Base-by-base conservation (phyloP, 202 grass and related monocot genomes). In the Brachypodium distachyon region DNA sequence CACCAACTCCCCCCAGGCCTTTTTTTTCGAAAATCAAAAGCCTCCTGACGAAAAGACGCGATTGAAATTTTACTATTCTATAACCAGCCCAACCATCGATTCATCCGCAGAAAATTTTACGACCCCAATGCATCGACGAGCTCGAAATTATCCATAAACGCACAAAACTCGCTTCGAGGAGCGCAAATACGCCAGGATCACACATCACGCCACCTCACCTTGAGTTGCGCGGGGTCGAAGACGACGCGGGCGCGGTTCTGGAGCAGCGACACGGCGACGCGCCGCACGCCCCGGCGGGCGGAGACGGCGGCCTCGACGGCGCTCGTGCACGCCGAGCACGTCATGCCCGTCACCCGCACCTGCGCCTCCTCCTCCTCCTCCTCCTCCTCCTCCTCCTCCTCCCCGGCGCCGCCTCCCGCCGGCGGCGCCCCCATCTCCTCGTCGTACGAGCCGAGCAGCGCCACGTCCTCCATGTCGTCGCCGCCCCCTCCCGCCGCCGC, bases 301-400 rank as follows among this genome's bases (percentile, higher is more conserved):
- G 83, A 82, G 31, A 92, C 85, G 59, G 96, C 87, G 21, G 69
- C 77, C 82, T 98, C 96, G 27, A 98, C 96, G 69, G 96, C 84
- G 76, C 79, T 88, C 31, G 89, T 98, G 83, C 96, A 98, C 34
- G 96, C 96, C 6, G 96, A 98, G 83, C 96, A 98, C 48, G 91
- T 98, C 96, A 98, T 98, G 34, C 96, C 96, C 6, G 67, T 89
- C 65, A 98, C 87, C 55, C 87, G 88, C 47, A 98, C 83, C 49
- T 94, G 86, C 51, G 89, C 79, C 77, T 90, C 87, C 67, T 40
- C 81, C 53, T 81, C 87, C 25, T 38, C 84, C 21, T n/a, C 81
- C 53, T 81, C 87, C 25, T 38, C 84, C 21, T n/a, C 84, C 61
- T 19, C 67, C 4, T 58, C 54, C 25, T 26, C 83, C 61, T 21